Conservation (phyloP, 768 basidiomycete species). For the Naganishia vishniacii region DNA sequence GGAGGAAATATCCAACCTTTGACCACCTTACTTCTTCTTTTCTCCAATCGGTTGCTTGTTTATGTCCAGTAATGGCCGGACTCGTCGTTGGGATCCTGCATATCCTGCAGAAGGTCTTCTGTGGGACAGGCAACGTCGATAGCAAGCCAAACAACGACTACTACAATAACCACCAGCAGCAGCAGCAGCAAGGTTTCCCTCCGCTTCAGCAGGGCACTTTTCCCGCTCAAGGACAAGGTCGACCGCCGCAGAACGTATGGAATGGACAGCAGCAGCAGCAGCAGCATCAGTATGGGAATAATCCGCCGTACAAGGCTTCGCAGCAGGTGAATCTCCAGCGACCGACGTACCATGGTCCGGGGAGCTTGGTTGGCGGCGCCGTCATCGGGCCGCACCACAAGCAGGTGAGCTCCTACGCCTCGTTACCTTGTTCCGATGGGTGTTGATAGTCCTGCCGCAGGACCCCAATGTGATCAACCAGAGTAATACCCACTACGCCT, state of each 20-base stretch:
- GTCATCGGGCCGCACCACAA: conserved; percentile 33
- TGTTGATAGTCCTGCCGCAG: conserved; percentile 32
- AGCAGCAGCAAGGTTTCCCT: conserved; percentile 33
- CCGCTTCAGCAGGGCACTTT: conserved; percentile 32
- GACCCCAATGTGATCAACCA: conserved; percentile 56
- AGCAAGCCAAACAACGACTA: conserved; percentile 23
- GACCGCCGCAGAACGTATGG: conserved; percentile 32
- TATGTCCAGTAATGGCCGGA: conserved; percentile 12
- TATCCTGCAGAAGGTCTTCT: conserved; percentile 27
- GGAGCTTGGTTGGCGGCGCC: conserved; percentile 34
- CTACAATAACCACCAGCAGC: conserved; percentile 31
- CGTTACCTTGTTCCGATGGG: background rate
- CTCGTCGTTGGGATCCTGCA: conserved; percentile 20
- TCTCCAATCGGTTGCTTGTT: background rate
- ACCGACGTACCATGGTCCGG: conserved; percentile 44
- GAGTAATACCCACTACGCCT: conserved; percentile 63
- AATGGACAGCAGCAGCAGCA: conserved; percentile 33
- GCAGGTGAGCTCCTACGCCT: conserved; percentile 26
- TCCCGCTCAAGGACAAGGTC: conserved; percentile 30
- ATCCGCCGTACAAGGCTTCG: conserved; percentile 9
- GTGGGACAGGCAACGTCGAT: conserved; percentile 9
- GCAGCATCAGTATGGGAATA: conserved; percentile 21
- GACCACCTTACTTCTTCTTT: too few species aligned
- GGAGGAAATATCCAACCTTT: too few species aligned
- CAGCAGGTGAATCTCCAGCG: conserved; percentile 34